A percentile compares a stretch with the other conserved stretches of the same genome.
Conservation (phyloP, 371 early-diverging fungal species). For the Mucor indicus region DNA sequence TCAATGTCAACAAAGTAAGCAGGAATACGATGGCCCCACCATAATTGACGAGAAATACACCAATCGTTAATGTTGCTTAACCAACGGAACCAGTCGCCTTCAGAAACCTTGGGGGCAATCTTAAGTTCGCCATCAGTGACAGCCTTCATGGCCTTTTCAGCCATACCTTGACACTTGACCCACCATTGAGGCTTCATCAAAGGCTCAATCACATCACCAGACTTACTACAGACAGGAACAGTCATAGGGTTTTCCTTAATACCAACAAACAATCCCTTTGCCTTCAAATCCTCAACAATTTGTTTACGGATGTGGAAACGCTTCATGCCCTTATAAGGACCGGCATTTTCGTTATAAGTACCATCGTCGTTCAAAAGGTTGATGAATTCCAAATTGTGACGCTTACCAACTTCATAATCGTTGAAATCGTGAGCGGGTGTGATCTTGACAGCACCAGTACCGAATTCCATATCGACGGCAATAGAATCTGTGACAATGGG, state of each 20-base stretch:
- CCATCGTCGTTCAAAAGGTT: constrained; percentile 97
- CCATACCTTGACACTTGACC: constrained; percentile 94
- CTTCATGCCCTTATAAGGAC: constrained; percentile 85
- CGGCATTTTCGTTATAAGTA: constrained; percentile 87
- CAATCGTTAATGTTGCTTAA: constrained; percentile 90
- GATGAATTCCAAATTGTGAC: constrained; percentile 91
- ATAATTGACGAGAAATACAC: constrained; percentile 99
- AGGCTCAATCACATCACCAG: constrained; percentile 98
- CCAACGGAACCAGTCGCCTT: constrained; percentile 97
- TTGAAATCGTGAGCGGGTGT: constrained; percentile 98
- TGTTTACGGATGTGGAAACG: constrained; percentile 96
- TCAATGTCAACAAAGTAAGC: constrained; percentile 92
- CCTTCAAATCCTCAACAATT: constrained; percentile 86
- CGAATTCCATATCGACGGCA: constrained; percentile 94
- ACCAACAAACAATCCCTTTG: constrained; percentile 84
- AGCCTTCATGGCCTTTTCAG: constrained; percentile 83
- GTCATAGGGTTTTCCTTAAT: constrained; percentile 91
- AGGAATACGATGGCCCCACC: constrained; percentile 99
- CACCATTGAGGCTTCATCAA: constrained; percentile 99
- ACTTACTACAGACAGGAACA: constrained; percentile 92
- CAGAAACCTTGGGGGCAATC: constrained; percentile 89
- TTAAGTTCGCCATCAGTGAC: constrained; percentile 84
- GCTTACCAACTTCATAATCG: constrained; percentile 98
- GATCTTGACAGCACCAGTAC: constrained; percentile 99
- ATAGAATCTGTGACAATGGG: constrained; percentile 93